Conservation (phyloP, 495 filamentous ascomycete species). For the Physcia stellaris region DNA sequence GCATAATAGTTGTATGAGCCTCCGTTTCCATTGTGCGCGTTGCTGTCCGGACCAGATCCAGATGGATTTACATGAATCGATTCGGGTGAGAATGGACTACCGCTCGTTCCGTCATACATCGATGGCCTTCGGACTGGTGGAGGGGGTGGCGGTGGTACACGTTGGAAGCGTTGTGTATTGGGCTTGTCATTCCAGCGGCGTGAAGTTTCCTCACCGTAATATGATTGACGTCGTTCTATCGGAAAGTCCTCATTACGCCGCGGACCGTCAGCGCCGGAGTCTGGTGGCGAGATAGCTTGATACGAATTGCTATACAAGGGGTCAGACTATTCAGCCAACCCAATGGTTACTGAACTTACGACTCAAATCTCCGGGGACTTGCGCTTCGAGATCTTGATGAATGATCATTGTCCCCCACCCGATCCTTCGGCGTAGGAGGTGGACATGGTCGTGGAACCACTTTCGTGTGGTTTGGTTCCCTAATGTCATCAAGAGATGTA, state of each 20-base stretch:
- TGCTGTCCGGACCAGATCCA: too few species aligned
- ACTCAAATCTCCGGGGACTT: not conserved
- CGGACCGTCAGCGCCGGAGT: not conserved
- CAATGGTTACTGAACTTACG: too few species aligned
- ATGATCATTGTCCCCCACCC: not conserved
- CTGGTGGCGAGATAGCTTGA: not conserved
- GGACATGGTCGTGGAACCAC: not conserved
- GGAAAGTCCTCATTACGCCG: not conserved
- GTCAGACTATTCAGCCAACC: too few species aligned
- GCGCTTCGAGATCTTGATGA: not conserved
- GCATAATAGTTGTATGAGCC: not conserved
- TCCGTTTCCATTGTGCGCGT: not conserved
- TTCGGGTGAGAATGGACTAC: constrained; percentile 7
- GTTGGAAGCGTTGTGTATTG: not conserved
- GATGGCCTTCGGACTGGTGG: constrained; percentile 5
- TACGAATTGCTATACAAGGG: too few species aligned
- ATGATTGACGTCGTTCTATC: not conserved
- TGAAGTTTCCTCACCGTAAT: too few species aligned
- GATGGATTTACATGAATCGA: constrained; percentile 1
- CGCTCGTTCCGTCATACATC: constrained; percentile 4
- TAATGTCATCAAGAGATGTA: constrained; percentile 11
- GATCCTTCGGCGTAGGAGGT: not conserved
- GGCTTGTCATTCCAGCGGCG: not conserved
- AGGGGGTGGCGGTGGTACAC: constrained; percentile 9
- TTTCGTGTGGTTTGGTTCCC: constrained; percentile 8